Base-by-base conservation (phyloP, 495 filamentous ascomycete genomes). In the Aspergillus nidulans region DNA sequence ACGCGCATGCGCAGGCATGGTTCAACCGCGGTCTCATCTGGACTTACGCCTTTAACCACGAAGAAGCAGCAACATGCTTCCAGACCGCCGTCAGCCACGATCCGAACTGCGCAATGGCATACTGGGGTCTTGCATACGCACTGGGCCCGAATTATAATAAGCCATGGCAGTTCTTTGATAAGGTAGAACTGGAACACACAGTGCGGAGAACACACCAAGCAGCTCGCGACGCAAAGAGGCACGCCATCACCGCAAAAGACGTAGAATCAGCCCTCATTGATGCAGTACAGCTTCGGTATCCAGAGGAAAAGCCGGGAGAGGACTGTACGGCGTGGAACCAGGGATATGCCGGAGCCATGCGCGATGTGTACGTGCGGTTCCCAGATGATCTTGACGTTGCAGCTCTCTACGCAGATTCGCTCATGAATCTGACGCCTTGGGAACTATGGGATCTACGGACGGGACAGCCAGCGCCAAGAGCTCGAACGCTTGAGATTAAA, bases 71-170 rank as follows among this genome's bases (percentile, higher is more conserved):
- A 0, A 46, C 38, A 36, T 63, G 61, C 38, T 63, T 63, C 40
- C 38, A 60, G 9, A 50, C 76, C 4, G 81, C 81, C 15, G 78
- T 83, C 39, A 58, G 69, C 0, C 38, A 68, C 34, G 85, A 89
- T 58, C 62, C 69, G 0, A 52, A 60, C 4, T 86, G 81, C 57
- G 76, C 78, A 5, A 81, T 88, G 67, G 85, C 81, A 18, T 79
- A 85, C 50, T 89, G 86, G 86, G 86, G 86, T 0, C 65, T 86
- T 3, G 83, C 86, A 0, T 87, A 81, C 58, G 63, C 80, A 1
- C 61, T 86, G 0, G 86, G 86, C 0, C 85, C 86, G 2, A 88
- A 89, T 53, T 89, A 88, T 66, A 88, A 89, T 60, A 88, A 88
- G 62, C 83, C 85, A 0, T 89, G 85, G 86, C 70, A 80, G 4